Conservation (phyloP, 345 rosid species). For the Cochlearia excelsa region DNA sequence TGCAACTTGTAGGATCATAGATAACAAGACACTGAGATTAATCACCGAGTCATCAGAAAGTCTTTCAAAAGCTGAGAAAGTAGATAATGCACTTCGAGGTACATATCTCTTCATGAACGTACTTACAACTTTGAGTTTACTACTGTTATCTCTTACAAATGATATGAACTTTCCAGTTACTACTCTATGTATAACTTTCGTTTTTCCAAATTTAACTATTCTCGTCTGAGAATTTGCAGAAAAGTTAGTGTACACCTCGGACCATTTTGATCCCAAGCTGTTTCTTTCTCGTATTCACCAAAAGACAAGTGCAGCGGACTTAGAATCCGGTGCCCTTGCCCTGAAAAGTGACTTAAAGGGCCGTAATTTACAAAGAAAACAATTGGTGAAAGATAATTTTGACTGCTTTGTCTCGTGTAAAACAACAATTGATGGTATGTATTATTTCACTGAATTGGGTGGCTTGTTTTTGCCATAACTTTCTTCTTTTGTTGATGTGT, state of each 20-base stretch:
- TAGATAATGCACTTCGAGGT: conserved; percentile 75
- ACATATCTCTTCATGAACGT: conserved; percentile 17
- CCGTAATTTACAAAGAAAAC: conserved; percentile 85
- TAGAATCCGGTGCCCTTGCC: conserved; percentile 92
- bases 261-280: conserved; percentile 82
- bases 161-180: neutral
- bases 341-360: conserved; percentile 93
- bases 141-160: conserved; percentile 5
- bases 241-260: conserved; percentile 84
- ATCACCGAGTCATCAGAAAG: conserved; percentile 68
- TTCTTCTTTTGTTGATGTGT: conserved; percentile 26
- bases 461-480: neutral
- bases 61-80: conserved; percentile 59
- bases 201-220: conserved; percentile 4
- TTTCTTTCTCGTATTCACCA: conserved; percentile 89
- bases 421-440: conserved; percentile 95
- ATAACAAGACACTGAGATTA: conserved; percentile 76
- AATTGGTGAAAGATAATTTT: conserved; percentile 92
- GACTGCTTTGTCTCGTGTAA: conserved; percentile 99
- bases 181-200: neutral
- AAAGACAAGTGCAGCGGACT: conserved; percentile 74
- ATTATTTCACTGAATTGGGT: conserved; percentile 20
- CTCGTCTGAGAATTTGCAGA: conserved; percentile 51
- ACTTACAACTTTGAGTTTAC: neutral
- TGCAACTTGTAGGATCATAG: conserved; percentile 65